These are phyloP conservation scores for Candida tammaniensis DNA, from an alignment of 805 yeast species.

Conservation along the genomic window DNA sequence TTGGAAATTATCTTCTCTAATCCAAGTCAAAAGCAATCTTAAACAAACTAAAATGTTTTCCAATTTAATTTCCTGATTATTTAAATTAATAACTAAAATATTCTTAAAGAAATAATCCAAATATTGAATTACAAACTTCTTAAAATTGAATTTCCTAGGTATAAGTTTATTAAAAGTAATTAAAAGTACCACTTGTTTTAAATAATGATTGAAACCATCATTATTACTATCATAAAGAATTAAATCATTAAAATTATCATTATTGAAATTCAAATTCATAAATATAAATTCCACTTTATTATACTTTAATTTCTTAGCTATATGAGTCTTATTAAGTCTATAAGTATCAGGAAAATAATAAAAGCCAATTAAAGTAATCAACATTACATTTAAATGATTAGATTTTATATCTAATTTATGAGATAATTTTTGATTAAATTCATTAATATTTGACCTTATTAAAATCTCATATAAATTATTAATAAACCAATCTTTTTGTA, in stretches of 20 bases:
- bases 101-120: conserved; percentile 7
- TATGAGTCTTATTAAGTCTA: conserved; percentile 18
- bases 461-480: conserved; percentile 22
- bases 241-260: conserved; percentile 11
- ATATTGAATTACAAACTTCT: conserved; percentile 8
- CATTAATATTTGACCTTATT: conserved; percentile 6
- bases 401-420: conserved; percentile 11
- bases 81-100: background rate
- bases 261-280: conserved; percentile 16
- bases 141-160: conserved; percentile 2
- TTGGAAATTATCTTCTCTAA: conserved; percentile 44
- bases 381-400: conserved; percentile 19
- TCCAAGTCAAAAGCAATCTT: conserved; percentile 57
- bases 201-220: conserved; percentile 14
- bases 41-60: conserved; percentile 20
- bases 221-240: conserved; percentile 4
- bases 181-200: conserved; percentile 24
- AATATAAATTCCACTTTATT: conserved; percentile 23
- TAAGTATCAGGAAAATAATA: conserved; percentile 39
- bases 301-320: conserved; percentile 18
- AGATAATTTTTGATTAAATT: conserved; percentile 5
- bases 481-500: conserved; percentile 35
- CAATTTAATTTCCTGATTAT: background rate
- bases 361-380: conserved; percentile 41
- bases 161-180: conserved; percentile 19